phyloP scores from a whole-genome alignment of 2,329 filamentous ascomycete species.

The Sporothrix mexicana region DNA sequence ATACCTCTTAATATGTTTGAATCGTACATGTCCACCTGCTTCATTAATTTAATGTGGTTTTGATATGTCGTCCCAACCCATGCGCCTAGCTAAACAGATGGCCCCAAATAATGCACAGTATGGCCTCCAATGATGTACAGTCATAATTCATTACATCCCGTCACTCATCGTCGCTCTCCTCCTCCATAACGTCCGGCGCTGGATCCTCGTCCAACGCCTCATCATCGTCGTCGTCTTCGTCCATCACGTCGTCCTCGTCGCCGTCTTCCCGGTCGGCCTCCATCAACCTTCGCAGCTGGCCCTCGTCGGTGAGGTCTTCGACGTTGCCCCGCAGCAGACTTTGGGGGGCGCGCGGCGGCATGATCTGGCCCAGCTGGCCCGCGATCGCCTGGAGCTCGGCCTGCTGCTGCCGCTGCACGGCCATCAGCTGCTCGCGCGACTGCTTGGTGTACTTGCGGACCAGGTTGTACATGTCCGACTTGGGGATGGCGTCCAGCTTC shows the following conservation, averaged over 20 bases:
- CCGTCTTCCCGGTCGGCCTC: neutral
- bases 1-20: constrained; percentile 15
- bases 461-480: neutral
- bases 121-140: too few species aligned
- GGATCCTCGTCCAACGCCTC: neutral
- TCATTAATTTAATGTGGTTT: too few species aligned
- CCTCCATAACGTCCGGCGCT: neutral
- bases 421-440: neutral
- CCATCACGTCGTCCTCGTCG: neutral
- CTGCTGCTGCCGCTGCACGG: neutral
- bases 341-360: neutral
- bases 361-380: neutral
- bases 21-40: too few species aligned
- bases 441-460: neutral
- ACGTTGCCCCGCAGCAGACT: neutral
- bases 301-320: neutral
- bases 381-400: neutral
- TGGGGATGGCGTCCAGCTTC: neutral
- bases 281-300: neutral
- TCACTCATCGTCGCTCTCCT: neutral
- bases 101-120: too few species aligned
- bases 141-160: neutral
- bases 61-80: too few species aligned
- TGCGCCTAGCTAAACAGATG: too few species aligned
- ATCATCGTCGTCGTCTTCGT: neutral